Percentiles rank a stretch among this genome's conserved stretches.
These are phyloP conservation scores for Umbelopsis sp. DNA, from an alignment of 371 early-diverging fungal species.

Conservation along the genomic window DNA sequence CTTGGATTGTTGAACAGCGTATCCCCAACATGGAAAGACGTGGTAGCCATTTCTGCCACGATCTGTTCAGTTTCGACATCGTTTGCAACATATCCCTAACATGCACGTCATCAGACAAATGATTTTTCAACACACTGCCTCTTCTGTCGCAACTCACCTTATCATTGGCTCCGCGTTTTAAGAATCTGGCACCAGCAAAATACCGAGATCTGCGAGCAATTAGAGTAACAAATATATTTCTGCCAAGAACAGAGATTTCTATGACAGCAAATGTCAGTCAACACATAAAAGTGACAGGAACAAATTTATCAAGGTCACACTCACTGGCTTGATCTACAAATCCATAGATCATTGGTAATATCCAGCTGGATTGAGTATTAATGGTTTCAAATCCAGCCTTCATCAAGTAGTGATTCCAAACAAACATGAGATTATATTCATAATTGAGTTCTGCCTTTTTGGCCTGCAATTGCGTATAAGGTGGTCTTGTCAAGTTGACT, in stretches of 20 bases:
- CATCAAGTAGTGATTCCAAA: constrained; percentile 92
- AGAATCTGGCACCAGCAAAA: constrained; percentile 97
- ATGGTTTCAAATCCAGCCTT: constrained; percentile 70
- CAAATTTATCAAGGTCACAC: constrained; percentile 16
- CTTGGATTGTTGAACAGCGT: constrained; percentile 67
- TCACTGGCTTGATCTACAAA: constrained; percentile 95
- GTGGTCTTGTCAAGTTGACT: constrained; percentile 74
- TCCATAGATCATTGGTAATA: constrained; percentile 91
- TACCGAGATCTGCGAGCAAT: constrained; percentile 93
- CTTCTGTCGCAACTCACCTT: constrained; percentile 38
- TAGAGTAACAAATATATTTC: constrained; percentile 86
- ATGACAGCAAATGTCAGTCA: neutral
- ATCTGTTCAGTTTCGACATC: constrained; percentile 99
- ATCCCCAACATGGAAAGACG: constrained; percentile 72
- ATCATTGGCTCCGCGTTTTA: constrained; percentile 95
- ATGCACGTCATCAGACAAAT: neutral
- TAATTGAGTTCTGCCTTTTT: constrained; percentile 18
- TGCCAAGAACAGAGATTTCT: constrained; percentile 82
- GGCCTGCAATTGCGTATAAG: constrained; percentile 19
- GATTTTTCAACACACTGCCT: neutral
- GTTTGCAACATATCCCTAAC: constrained; percentile 94
- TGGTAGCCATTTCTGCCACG: constrained; percentile 87
- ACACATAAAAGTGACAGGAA: too few species aligned
- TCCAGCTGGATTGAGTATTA: constrained; percentile 79
- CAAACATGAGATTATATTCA: constrained; percentile 83